Base-by-base conservation (phyloP, 345 rosid genomes). In the Mallotus nudiflorus region DNA sequence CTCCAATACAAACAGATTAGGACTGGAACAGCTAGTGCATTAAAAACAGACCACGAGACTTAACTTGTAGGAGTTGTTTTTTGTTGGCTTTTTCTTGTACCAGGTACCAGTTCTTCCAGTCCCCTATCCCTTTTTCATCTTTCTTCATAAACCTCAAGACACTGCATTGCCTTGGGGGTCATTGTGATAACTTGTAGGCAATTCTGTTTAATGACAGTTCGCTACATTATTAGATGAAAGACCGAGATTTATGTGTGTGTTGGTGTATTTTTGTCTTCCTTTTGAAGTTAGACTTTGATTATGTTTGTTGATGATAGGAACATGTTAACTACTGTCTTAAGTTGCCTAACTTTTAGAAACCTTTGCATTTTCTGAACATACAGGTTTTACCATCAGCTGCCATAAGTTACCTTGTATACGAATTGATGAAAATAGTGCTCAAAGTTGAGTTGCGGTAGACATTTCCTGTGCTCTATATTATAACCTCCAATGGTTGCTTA, bases 311-410 rank as follows among this genome's bases (percentile, higher is more conserved):
- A 12, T 39, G 16, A 4, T 40, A 25, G 16, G 39, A 35, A 33
- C 0, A 18, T 33, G 35, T 57, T 35, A 57, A 57, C 39, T 20
- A 13, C 1, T 44, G 24, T 57, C 25, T 28, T 19, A 52, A 27
- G 19, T 6, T 68, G 56, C 51, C 31, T 9, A 14, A 25, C 39
- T 31, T 14, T 22, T 53, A 22, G 20, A 42, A 62, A 70, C 70
- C 8, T 49, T 33, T 66, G 5, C 29, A 6, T 57, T 54, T 69
- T 68, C 25, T 64, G 33, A 51, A 42, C 35, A 61, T 81, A 28
- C 91, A 93, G 97, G 98, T 91, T 39, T 81, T 91, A 70, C 98
- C 97, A 49, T 94, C 97, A 0, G 97, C 95, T 73, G 90, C 95
- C 25, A 89, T 91, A 85, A 91, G 97, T 77, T 91, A 88, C 84